Base-by-base conservation (phyloP, 1,284 basidiomycete genomes). In the Athelia psychrophila region DNA sequence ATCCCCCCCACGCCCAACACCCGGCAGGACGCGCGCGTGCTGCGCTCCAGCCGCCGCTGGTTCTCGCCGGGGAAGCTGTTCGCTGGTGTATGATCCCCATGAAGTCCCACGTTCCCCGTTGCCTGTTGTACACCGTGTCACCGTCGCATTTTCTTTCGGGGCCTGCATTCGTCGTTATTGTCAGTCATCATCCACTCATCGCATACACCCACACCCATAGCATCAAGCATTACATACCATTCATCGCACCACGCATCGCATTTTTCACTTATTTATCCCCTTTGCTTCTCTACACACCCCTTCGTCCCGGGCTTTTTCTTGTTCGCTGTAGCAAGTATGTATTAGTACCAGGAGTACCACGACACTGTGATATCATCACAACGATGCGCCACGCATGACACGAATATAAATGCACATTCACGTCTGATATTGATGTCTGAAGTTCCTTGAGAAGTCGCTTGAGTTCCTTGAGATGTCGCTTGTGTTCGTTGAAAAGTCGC, bases 11-110 rank as follows among this genome's bases (percentile, higher is more conserved):
- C 52, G 22, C 50, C 53, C 42, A 66, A 64, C 33, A 71, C 69
- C 60, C 68, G 72, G 38, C 70, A 70, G 32, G 52, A 66, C 57
- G 67, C 72, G 50, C 63, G 44, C 24, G 15, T 46, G 44, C 44
- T 16, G 44, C 77, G 79, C 54, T 72, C 78, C 47, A 73, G 77
- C 61, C 75, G 80, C 44, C 71, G 75, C 61, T 84, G 81, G 81
- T 80, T 83, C 63, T 79, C 79, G 55, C 76, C 80, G 22, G 72
- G 73, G 56, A 78, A 75, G 68, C 62, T 84, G 55, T 80, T 83
- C 58, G 64, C 78, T 47, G 71, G 71, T n/a, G 62, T 70, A 47
- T 64, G 74, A 44, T 70, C 66, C 19, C 70, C 71, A 54, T 73
- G 68, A 65, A 64, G 63, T 44, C 50, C 38, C 40, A 52, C 51